Evolutionary conservation across 1,284 basidiomycete genomes (phyloP).

Genomic region (Tausonia pullulans): DNA sequence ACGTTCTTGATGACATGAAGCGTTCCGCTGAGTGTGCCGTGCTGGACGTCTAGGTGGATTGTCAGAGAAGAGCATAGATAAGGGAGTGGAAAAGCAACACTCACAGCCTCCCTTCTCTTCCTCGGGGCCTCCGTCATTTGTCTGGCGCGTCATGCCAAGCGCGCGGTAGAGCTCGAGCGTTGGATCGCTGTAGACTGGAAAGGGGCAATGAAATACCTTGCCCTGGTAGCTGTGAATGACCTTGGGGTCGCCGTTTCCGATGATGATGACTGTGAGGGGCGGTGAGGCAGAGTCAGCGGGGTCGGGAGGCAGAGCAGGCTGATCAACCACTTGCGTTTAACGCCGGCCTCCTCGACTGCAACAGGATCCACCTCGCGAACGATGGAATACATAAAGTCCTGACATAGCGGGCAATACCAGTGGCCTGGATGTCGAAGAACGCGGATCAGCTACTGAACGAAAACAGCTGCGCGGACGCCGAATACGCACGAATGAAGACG

Average conservation of each 20-base stretch:
- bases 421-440: slow-evolving; percentile 42
- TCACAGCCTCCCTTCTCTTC: slow-evolving; percentile 44
- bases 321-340: slow-evolving; percentile 34
- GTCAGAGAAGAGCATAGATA: neutral
- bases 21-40: slow-evolving; percentile 51
- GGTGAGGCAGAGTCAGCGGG: neutral
- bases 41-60: slow-evolving; percentile 40
- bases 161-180: slow-evolving; percentile 52
- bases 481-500: slow-evolving; percentile 32
- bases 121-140: slow-evolving; percentile 40
- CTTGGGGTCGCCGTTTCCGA: slow-evolving; percentile 64
- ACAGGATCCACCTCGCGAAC: slow-evolving; percentile 43
- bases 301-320: neutral
- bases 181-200: slow-evolving; percentile 64
- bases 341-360: slow-evolving; percentile 44
- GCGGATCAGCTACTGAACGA: neutral
- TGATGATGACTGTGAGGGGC: slow-evolving; percentile 44
- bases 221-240: slow-evolving; percentile 47
- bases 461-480: neutral
- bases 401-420: slow-evolving; percentile 21
- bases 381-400: slow-evolving; percentile 61
- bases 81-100: neutral
- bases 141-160: slow-evolving; percentile 59
- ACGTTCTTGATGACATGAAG: slow-evolving; percentile 58
- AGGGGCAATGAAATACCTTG: slow-evolving; percentile 44